Conservation (phyloP, 2,329 filamentous ascomycete genomes). For the Sporothrix humicola region DNA sequence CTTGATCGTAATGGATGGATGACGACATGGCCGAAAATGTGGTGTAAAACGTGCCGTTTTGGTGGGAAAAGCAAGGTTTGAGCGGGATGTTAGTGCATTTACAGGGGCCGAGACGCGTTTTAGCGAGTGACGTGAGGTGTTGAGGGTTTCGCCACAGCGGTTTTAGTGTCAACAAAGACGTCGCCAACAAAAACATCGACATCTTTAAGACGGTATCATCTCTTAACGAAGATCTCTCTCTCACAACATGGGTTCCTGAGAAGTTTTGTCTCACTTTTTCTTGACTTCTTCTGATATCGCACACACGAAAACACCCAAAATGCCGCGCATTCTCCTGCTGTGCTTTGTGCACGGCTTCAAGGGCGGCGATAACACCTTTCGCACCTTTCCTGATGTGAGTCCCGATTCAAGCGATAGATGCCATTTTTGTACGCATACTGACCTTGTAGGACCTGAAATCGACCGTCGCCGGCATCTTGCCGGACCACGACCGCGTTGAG, state of each 20-base stretch:
- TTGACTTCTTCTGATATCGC: not conserved
- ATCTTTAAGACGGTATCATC: not conserved
- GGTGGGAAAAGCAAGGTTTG: slow-evolving; percentile 9
- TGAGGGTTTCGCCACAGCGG: slow-evolving; percentile 4
- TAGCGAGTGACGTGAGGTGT: not conserved
- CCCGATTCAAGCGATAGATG: too few species aligned
- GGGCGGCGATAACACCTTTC: slow-evolving; percentile 73
- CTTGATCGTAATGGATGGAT: slow-evolving; percentile 16
- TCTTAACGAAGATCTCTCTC: not conserved
- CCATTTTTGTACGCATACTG: not conserved
- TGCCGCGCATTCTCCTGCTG: slow-evolving; percentile 65
- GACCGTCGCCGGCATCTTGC: slow-evolving; percentile 17
- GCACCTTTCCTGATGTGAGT: slow-evolving; percentile 63
- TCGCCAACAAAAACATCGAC: not conserved
- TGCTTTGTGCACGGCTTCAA: slow-evolving; percentile 81
- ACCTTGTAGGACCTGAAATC: slow-evolving; percentile 52
- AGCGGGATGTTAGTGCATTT: not conserved
- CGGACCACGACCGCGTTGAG: slow-evolving; percentile 50
- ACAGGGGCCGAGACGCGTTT: not conserved
- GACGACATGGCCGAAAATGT: slow-evolving; percentile 2
- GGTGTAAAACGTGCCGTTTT: not conserved
- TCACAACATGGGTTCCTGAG: slow-evolving; percentile 14
- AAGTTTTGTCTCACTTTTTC: not conserved
- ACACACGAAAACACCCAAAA: slow-evolving; percentile 35
- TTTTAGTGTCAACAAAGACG: not conserved